Evolutionary conservation across 768 basidiomycete genomes (phyloP).

Genomic region (Lactarius quietus): DNA sequence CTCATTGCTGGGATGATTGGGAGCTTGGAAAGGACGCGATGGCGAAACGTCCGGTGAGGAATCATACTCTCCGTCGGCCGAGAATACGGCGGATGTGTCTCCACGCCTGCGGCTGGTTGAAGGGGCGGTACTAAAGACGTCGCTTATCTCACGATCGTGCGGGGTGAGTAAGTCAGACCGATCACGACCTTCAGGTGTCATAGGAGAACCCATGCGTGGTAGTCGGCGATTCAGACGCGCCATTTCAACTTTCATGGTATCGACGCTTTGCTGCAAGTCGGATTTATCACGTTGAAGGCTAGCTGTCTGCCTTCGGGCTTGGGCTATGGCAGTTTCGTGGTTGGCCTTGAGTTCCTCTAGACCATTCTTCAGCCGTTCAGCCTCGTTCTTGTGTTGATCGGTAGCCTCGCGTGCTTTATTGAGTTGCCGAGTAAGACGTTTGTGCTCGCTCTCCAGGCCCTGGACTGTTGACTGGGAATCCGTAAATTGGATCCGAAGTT

Average conservation of each 20-base stretch:
- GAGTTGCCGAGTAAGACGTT: slow-evolving; percentile 73
- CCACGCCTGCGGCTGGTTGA: slow-evolving; percentile 57
- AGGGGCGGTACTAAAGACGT: slow-evolving; percentile 61
- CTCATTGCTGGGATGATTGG: slow-evolving; percentile 75
- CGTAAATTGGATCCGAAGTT: slow-evolving; percentile 65
- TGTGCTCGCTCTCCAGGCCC: slow-evolving; percentile 78
- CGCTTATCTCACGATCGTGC: slow-evolving; percentile 52
- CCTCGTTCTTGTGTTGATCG: slow-evolving; percentile 86
- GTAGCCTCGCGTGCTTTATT: slow-evolving; percentile 65
- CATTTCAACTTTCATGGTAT: slow-evolving; percentile 69
- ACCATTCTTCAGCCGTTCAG: slow-evolving; percentile 60
- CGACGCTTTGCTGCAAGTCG: slow-evolving; percentile 80
- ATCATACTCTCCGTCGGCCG: slow-evolving; percentile 43
- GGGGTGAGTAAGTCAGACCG: slow-evolving; percentile 46
- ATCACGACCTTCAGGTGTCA: slow-evolving; percentile 56
- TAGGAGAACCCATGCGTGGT: slow-evolving; percentile 65
- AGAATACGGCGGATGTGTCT: slow-evolving; percentile 48
- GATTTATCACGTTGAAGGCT: slow-evolving; percentile 88
- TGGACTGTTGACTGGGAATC: slow-evolving; percentile 62
- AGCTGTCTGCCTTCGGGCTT: slow-evolving; percentile 83
- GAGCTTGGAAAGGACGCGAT: slow-evolving; percentile 57
- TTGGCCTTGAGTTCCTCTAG: slow-evolving; percentile 79
- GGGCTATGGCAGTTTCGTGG: slow-evolving; percentile 93
- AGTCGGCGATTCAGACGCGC: slow-evolving; percentile 59
- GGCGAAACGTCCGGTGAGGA: slow-evolving; percentile 62